Conservation (phyloP, 2,329 filamentous ascomycete species). For the Endoconidiophora polonica region DNA sequence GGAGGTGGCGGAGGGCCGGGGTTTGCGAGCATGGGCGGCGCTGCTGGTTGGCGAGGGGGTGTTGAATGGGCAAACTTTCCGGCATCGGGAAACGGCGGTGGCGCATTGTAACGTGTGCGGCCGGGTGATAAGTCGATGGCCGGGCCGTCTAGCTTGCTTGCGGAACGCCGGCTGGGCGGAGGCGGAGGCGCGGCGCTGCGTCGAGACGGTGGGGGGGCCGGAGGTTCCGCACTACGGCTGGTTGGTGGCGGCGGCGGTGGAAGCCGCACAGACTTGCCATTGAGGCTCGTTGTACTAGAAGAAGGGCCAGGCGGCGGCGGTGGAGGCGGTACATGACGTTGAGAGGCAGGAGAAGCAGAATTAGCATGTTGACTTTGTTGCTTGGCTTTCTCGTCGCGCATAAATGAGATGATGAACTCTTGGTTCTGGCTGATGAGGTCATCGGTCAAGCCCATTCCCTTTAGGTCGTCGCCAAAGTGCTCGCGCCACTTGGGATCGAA, state of each 20-base stretch:
- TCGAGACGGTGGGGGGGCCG: conserved; percentile 16
- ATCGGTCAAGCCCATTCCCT: conserved; percentile 44
- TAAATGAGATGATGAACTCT: conserved; percentile 49
- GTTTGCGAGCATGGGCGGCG: conserved; percentile 5
- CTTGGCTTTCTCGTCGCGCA: conserved; percentile 38
- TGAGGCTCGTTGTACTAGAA: conserved; percentile 13
- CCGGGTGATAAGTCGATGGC: conserved; percentile 31
- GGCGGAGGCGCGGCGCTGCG: conserved; percentile 35
- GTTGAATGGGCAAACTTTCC: conserved; percentile 59
- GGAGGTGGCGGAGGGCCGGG: conserved; percentile 12
- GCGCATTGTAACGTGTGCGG: conserved; percentile 60
- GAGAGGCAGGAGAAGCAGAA: conserved; percentile 12
- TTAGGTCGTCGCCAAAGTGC: conserved; percentile 47
- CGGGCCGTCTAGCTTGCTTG: conserved; percentile 28
- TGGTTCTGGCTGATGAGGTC: conserved; percentile 53
- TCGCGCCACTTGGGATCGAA: conserved; percentile 50
- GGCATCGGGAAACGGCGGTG: conserved; percentile 76
- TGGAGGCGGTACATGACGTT: conserved; percentile 12
- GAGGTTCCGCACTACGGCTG: conserved; percentile 17
- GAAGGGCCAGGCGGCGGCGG: conserved; percentile 14
- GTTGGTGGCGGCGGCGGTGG: conserved; percentile 21
- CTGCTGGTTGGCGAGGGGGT: conserved; percentile 6
- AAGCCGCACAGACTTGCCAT: conserved; percentile 15
- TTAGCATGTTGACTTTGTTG: conserved; percentile 17
- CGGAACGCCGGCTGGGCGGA: conserved; percentile 41